Conservation (phyloP, 2,329 filamentous ascomycete species). For the Corynespora cassiicola region DNA sequence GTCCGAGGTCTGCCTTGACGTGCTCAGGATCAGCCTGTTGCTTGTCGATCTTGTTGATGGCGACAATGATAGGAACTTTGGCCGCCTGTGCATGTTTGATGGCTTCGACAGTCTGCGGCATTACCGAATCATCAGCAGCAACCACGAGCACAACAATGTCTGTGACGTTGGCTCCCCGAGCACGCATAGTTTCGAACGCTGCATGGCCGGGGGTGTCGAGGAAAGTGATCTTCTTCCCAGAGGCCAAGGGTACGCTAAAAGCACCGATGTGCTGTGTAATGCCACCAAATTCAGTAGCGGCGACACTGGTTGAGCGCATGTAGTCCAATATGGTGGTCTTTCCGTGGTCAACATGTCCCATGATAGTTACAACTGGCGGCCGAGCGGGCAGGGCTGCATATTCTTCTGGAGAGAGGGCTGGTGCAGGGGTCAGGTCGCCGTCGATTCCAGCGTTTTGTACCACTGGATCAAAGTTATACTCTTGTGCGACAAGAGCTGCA, state of each 20-base stretch:
- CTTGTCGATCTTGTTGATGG: conserved; percentile 97
- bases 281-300: conserved; percentile 88
- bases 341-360: conserved; percentile 98
- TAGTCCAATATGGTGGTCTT: conserved; percentile 97
- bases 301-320: conserved; percentile 90
- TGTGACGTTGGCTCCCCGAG: conserved; percentile 92
- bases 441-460: conserved; percentile 68
- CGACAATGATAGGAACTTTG: conserved; percentile 93
- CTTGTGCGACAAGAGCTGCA: conserved; percentile 85
- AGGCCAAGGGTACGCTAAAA: conserved; percentile 84
- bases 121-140: conserved; percentile 95
- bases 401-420: conserved; percentile 62
- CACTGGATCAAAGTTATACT: conserved; percentile 90
- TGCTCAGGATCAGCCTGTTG: conserved; percentile 78
- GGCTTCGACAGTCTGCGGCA: conserved; percentile 94
- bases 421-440: conserved; percentile 73
- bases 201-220: conserved; percentile 96
- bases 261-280: conserved; percentile 99
- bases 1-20: conserved; percentile 86
- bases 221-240: conserved; percentile 92
- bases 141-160: conserved; percentile 97
- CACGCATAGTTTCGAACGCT: conserved; percentile 93
- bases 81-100: conserved; percentile 90
- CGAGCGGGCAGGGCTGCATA: conserved; percentile 70
- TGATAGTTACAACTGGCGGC: conserved; percentile 96